Evolutionary conservation across 257 asterid genomes (phyloP).

Genomic region (Misopates orontium): DNA sequence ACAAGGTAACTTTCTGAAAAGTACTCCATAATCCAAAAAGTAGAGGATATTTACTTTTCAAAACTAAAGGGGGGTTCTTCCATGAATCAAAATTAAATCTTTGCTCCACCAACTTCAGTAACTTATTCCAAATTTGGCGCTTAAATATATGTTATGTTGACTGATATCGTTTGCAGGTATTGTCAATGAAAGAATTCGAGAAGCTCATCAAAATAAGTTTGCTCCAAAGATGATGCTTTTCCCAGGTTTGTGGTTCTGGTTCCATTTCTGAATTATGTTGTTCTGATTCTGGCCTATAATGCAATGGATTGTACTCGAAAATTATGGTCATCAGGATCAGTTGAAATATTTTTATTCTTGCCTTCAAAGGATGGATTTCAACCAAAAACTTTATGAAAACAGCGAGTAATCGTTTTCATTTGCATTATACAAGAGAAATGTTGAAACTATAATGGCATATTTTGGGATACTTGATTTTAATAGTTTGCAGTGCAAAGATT

Average conservation of each 20-base stretch:
- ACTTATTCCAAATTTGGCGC: background rate
- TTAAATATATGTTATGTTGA: constrained; percentile 19
- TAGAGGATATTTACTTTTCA: too few species aligned
- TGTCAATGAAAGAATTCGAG: constrained; percentile 73
- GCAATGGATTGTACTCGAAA: background rate
- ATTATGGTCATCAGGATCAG: background rate
- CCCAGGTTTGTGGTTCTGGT: constrained; percentile 60
- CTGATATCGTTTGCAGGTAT: constrained; percentile 52
- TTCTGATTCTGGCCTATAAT: constrained; percentile 16
- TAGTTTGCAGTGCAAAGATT: constrained; percentile 14
- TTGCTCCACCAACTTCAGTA: background rate
- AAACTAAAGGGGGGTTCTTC: too few species aligned
- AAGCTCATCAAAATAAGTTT: constrained; percentile 61
- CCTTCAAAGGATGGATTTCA: background rate
- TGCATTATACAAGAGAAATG: background rate
- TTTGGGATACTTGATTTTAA: background rate
- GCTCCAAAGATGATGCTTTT: constrained; percentile 87
- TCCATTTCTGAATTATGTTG: constrained; percentile 15
- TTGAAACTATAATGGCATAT: background rate
- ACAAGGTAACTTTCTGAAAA: too few species aligned
- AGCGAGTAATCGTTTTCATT: background rate
- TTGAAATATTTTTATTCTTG: constrained; percentile 1
- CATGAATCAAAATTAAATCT: constrained; percentile 1
- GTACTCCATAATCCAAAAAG: too few species aligned
- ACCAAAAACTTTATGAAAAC: background rate